Evolutionary conservation across 2,329 filamentous ascomycete species (phyloP).

Genomic region (Trichoderma cornu-damae): DNA sequence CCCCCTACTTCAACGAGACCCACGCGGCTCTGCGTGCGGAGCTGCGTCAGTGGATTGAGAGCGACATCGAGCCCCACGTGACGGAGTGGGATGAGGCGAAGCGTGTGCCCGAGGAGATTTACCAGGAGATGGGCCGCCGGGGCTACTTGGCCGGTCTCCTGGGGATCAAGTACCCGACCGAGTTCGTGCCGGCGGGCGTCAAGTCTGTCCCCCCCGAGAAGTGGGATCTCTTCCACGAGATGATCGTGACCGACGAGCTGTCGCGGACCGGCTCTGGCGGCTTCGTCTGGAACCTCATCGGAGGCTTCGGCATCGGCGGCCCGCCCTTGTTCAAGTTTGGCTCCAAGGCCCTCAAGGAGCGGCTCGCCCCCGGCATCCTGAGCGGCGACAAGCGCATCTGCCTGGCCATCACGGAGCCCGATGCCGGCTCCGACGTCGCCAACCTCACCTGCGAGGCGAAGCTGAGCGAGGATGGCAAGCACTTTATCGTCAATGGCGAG

Average conservation of each 20-base stretch:
- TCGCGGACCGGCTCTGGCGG: slow-evolving; percentile 84
- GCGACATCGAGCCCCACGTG: slow-evolving; percentile 83
- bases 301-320: slow-evolving; percentile 92
- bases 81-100: slow-evolving; percentile 97
- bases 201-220: slow-evolving; percentile 77
- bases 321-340: slow-evolving; percentile 91
- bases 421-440: slow-evolving; percentile 91
- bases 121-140: slow-evolving; percentile 89
- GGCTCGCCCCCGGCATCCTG: slow-evolving; percentile 83
- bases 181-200: slow-evolving; percentile 60
- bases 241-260: slow-evolving; percentile 91
- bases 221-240: slow-evolving; percentile 98
- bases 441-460: slow-evolving; percentile 95
- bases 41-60: slow-evolving; percentile 86
- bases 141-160: slow-evolving; percentile 92
- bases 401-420: slow-evolving; percentile 92
- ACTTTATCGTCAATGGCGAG: slow-evolving; percentile 99
- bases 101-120: slow-evolving; percentile 80
- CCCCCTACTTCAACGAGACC: slow-evolving; percentile 91
- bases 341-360: slow-evolving; percentile 75
- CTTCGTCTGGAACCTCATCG: slow-evolving; percentile 94
- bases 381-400: slow-evolving; percentile 95
- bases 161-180: slow-evolving; percentile 72
- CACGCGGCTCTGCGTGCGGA: slow-evolving; percentile 88
- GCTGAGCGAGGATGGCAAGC: slow-evolving; percentile 89